A percentile compares a stretch with the other conserved stretches of the same genome.
phyloP scores from a whole-genome alignment of 176 grass and related monocot genomes.

The Avena sativa region DNA sequence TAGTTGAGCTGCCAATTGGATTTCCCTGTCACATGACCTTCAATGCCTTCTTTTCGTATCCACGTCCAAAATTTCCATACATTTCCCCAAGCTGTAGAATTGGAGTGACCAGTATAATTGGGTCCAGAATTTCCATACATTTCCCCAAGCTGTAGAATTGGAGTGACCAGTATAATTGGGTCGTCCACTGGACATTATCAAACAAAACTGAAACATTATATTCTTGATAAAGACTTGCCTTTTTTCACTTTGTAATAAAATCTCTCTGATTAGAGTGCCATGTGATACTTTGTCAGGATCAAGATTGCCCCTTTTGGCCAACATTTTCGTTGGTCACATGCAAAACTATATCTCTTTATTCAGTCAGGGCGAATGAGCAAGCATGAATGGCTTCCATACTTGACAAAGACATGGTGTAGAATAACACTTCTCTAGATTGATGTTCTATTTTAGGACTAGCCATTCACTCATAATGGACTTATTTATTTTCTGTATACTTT shows the following conservation, averaged over 20 bases:
- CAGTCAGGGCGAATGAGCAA: neutral
- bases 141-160: conserved; percentile 1
- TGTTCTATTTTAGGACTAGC: neutral
- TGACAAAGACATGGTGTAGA: neutral
- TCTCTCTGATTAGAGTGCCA: neutral
- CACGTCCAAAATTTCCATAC: neutral
- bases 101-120: neutral
- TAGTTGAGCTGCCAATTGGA: neutral
- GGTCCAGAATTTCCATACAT: neutral
- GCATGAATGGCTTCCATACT: neutral
- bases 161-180: neutral
- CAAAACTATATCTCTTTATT: neutral
- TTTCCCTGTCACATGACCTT: neutral
- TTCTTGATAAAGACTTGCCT: neutral
- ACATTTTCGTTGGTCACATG: neutral
- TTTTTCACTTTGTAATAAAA: neutral
- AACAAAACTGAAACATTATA: neutral
- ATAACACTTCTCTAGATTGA: neutral
- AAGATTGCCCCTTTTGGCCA: neutral
- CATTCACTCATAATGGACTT: neutral
- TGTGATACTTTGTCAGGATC: neutral
- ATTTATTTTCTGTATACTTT: neutral
- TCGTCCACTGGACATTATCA: neutral
- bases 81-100: neutral
- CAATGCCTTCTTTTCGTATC: neutral